Evolutionary conservation across 2,329 filamentous ascomycete genomes (phyloP), one percentile per base, ranked within the genome.

Genomic region (Pleomassaria siparia): DNA sequence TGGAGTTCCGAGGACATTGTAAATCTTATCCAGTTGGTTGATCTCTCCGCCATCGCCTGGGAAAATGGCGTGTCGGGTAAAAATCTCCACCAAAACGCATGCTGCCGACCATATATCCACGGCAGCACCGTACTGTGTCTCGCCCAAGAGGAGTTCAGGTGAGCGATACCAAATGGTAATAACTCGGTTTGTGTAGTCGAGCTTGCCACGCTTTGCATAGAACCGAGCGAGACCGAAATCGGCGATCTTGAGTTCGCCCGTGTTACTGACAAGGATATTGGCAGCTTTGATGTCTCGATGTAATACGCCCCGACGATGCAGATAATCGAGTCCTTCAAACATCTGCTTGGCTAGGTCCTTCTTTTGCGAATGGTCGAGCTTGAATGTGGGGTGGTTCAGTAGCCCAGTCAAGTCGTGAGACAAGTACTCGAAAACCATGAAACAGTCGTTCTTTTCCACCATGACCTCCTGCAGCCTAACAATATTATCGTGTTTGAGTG

Each of bases 111-210:
- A 99, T 28, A 97, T 87, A 69, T 99, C 94, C 54, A 99, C 91
- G 21, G 92, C 92, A 0, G 94, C 91, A 0, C 94, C 97, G 73
- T 99, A 99, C 70, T 99, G 94, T n/a, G 89, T 84, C 39, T 87
- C 89, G 2, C 94, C 94, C 1, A 99, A 82, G 1, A 99, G 82
- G 3, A 99, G 80, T 71, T 99, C 94, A 0, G 94, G 94, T 0
- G 94, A 94, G 15, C 94, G 88, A 64, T 99, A 99, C 95, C 95
- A 99, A 56, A 99, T 96, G 2, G 94, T 99, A 66, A 99, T 96
- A 60, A 99, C 95, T 28, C 94, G 88, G 67, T 99, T 99, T 1
- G 94, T 99, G 70, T 99, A 99, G 69, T 99, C 92, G 39, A 95
- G 81, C 69, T 94, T 89, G 51, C 87, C 85, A 41, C 87, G 86